These are phyloP conservation scores for Alternaria arborescens DNA, from an alignment of 2,329 filamentous ascomycete genomes.

Conservation along the genomic window DNA sequence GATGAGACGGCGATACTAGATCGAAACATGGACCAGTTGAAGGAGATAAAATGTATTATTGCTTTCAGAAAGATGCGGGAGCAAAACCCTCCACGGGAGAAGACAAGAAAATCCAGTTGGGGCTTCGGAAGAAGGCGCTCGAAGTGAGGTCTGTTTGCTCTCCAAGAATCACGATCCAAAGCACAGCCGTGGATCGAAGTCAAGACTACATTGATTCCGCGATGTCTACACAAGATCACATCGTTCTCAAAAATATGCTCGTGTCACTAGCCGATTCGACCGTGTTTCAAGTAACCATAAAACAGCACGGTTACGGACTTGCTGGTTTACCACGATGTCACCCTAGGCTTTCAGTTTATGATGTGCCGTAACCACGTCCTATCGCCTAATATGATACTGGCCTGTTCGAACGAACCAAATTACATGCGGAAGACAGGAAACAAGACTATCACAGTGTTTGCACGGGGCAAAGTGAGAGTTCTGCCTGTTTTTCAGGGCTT, in stretches of 20 bases:
- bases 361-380: not conserved
- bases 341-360: not conserved
- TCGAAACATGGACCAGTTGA: constrained; percentile 14
- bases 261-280: not conserved
- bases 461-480: too few relatives aligned
- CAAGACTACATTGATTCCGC: not conserved
- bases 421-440: too few relatives aligned
- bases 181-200: not conserved
- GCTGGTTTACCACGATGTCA: not conserved
- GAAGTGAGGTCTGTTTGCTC: not conserved
- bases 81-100: not conserved
- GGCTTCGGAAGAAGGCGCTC: not conserved
- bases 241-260: not conserved
- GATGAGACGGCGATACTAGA: constrained; percentile 20
- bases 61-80: constrained; percentile 2
- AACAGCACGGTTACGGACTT: not conserved
- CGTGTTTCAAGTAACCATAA: not conserved
- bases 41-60: constrained; percentile 19
- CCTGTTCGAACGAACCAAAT: too few relatives aligned
- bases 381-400: too few relatives aligned
- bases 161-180: not conserved
- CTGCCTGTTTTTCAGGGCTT: not conserved
- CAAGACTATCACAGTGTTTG: too few relatives aligned
- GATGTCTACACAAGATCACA: not conserved
- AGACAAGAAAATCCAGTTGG: not conserved